phyloP scores from a whole-genome alignment of 202 grass and related monocot genomes.

The Carex sylvatica region DNA sequence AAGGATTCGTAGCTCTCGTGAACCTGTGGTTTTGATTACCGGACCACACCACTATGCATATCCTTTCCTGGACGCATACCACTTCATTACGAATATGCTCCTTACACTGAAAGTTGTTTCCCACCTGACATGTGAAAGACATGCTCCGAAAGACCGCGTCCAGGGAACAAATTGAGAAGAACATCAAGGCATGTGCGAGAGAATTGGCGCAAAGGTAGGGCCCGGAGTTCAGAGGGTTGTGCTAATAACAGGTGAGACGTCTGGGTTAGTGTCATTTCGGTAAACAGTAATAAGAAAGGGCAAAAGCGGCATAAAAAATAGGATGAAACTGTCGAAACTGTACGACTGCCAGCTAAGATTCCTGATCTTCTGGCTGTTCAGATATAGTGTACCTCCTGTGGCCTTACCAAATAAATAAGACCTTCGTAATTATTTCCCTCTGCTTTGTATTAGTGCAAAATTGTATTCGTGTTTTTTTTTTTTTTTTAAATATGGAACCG shows the following conservation, averaged over 20 bases:
- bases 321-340: neutral
- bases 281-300: constrained; percentile 19
- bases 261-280: constrained; percentile 18
- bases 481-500: neutral
- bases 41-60: constrained; percentile 10
- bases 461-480: neutral
- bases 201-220: constrained; percentile 23
- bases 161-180: neutral
- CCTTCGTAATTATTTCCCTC: neutral
- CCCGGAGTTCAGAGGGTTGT: neutral
- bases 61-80: neutral
- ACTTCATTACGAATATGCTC: neutral
- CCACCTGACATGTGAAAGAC: neutral
- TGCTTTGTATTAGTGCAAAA: neutral
- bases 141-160: neutral
- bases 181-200: constrained; percentile 11
- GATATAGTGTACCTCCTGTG: constrained; percentile 22
- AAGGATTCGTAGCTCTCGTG: constrained; percentile 47
- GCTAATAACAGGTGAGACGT: constrained; percentile 18
- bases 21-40: constrained; percentile 33
- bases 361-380: constrained; percentile 29
- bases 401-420: neutral
- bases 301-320: neutral
- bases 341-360: constrained; percentile 23
- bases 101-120: neutral